A percentile compares a stretch with the other conserved stretches of the same genome.
phyloP scores from a whole-genome alignment of 352 stramenopile species.

The Phytopythium oedochilum region DNA sequence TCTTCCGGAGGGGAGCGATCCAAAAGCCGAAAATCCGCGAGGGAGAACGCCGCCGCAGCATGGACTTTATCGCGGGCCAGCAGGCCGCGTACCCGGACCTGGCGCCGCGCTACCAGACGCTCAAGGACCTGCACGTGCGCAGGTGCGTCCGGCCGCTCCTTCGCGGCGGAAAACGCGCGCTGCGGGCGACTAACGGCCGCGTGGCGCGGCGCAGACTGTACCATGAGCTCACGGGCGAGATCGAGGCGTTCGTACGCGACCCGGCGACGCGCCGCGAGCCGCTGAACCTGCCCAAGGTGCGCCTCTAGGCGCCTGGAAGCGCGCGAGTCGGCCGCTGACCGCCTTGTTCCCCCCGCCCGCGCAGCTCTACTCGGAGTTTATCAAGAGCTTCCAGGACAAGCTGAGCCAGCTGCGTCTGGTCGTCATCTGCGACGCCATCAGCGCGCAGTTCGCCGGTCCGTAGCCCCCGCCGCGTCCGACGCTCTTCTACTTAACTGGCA shows the following conservation, averaged over 20 bases:
- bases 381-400: conserved; percentile 93
- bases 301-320: not conserved
- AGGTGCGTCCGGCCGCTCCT: conserved; percentile 50
- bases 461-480: not conserved
- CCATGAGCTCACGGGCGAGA: conserved; percentile 95
- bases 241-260: conserved; percentile 91
- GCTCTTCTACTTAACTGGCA: too few species aligned
- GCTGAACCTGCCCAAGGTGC: conserved; percentile 42
- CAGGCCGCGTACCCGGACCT: conserved; percentile 90
- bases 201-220: conserved; percentile 84
- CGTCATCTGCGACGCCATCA: conserved; percentile 90
- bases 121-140: conserved; percentile 88
- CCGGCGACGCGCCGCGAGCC: conserved; percentile 54
- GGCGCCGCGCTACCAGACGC: conserved; percentile 86
- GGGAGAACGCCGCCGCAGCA: conserved; percentile 15
- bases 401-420: conserved; percentile 95
- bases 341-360: not conserved
- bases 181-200: not conserved
- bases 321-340: too few species aligned
- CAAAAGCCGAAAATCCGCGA: not conserved
- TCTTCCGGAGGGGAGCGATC: not conserved
- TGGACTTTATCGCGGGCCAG: conserved; percentile 88
- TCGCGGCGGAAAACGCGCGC: not conserved
- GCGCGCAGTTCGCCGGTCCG: conserved; percentile 51
- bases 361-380: conserved; percentile 93